Evolutionary conservation across 2,329 filamentous ascomycete genomes (phyloP), one percentile per base, ranked within the genome.

Genomic region (Coleophoma cylindrospora): DNA sequence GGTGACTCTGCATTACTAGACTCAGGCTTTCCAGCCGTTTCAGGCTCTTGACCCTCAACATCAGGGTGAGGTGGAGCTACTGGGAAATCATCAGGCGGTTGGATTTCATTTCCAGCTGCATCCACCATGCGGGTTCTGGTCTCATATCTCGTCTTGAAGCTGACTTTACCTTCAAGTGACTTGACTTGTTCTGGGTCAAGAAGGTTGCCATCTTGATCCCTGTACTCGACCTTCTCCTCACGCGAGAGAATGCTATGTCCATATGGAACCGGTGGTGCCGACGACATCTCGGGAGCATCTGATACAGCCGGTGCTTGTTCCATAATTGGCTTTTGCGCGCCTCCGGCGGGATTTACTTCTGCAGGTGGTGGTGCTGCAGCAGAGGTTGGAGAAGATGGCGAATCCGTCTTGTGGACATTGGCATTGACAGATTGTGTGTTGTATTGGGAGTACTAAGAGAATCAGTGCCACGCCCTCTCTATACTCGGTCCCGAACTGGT

Each of bases 81-180:
- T 43, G 52, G 52, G 15, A 51, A 52, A 13, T 56, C 55, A 14
- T 59, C 61, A 8, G 52, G 45, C 14, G 48, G 45, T 22, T 53
- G 50, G 11, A 96, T 70, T 64, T 95, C 88, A 57, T 91, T 90
- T 52, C 91, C 94, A 40, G 83, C 68, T 47, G 80, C 81, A 68
- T 96, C 90, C 38, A 96, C 76, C 50, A 97, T 70, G 51, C 89
- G 85, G 9, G 91, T 96, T 57, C 88, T 81, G n/a, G 92, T 96
- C 75, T 97, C 92, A 66, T 96, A 96, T 58, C 86, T 87, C 12
- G 94, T 97, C 73, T 95, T 85, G 73, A 99, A 96, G 62, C 90
- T 89, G 52, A 97, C 91, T 70, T 96, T 95, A 62, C 92, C 94
- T 68, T 92, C 81, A 33, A 99, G 81, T 17, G 80, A 81, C 62